A percentile compares a stretch with the other conserved stretches of the same genome.
Conservation (phyloP, 768 basidiomycete species). For the Leucocoprinus birnbaumii region DNA sequence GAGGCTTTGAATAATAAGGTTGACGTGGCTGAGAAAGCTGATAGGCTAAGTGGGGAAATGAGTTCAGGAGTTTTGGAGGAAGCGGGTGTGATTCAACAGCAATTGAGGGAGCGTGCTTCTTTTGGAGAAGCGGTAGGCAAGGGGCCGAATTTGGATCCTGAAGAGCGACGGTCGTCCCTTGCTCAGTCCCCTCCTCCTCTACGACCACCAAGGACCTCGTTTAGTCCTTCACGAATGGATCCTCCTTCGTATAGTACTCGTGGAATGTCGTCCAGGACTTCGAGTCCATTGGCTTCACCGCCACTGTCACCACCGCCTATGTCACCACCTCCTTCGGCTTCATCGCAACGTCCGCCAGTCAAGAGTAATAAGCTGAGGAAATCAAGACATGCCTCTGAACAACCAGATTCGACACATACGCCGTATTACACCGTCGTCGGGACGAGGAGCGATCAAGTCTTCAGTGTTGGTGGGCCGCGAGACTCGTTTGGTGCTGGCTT, state of each 20-base stretch:
- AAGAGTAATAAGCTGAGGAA: not conserved
- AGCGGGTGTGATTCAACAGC: not conserved
- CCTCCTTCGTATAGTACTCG: too few relatives aligned
- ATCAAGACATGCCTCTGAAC: not conserved
- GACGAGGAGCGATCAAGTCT: not conserved
- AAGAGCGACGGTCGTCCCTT: too few relatives aligned
- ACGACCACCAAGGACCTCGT: not conserved
- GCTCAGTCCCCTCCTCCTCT: not conserved
- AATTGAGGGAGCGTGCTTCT: not conserved
- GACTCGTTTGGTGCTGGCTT: constrained; percentile 1
- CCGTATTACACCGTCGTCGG: constrained; percentile 11
- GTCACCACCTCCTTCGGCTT: not conserved
- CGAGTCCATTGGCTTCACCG: not conserved
- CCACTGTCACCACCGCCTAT: not conserved
- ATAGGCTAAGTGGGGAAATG: not conserved
- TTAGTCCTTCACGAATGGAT: too few relatives aligned
- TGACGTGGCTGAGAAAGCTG: not conserved
- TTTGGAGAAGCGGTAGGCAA: not conserved
- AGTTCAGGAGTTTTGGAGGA: not conserved
- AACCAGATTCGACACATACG: not conserved
- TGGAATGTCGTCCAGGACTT: too few relatives aligned
- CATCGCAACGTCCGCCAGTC: not conserved
- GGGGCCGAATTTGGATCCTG: too few relatives aligned
- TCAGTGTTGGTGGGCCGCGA: not conserved
- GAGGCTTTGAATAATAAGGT: too few relatives aligned